Evolutionary conservation across 78 protist genomes (phyloP).

Genomic region (Isochrysis galbana): DNA sequence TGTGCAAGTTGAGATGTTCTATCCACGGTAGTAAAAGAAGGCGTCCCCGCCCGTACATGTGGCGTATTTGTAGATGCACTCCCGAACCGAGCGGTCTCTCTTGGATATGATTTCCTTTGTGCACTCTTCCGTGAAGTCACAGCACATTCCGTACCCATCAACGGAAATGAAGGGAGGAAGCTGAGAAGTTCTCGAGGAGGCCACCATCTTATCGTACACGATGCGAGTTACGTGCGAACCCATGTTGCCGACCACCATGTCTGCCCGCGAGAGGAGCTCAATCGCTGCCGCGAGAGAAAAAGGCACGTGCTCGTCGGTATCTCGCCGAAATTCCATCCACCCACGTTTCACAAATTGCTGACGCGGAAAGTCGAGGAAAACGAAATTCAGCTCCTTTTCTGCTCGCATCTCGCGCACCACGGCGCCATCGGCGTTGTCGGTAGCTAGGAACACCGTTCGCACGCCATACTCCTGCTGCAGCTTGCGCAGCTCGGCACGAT

Average conservation of each 20-base stretch:
- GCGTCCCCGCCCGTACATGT: background rate
- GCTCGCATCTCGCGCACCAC: background rate
- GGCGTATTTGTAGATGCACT: background rate
- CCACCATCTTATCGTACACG: background rate
- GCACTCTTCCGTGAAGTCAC: conserved; percentile 25
- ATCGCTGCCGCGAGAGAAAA: conserved; percentile 1
- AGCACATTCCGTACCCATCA: conserved; percentile 17
- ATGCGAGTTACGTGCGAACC: conserved; percentile 14
- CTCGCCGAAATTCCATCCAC: conserved; percentile 9
- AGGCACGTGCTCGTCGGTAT: background rate
- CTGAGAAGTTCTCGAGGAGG: background rate
- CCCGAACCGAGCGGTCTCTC: background rate
- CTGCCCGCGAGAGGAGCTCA: conserved; percentile 2
- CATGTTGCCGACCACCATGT: conserved; percentile 2
- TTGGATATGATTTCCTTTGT: background rate
- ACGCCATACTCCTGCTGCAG: background rate
- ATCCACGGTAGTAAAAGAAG: background rate
- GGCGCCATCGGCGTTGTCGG: background rate
- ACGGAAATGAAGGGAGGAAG: conserved; percentile 6
- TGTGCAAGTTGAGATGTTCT: background rate
- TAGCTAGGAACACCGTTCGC: conserved; percentile 19
- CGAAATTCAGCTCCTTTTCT: background rate
- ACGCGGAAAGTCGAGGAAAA: background rate
- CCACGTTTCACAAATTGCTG: background rate
- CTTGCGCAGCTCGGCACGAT: background rate